Base-by-base conservation (phyloP, 768 basidiomycete species). In the Kwoniella sp. region DNA sequence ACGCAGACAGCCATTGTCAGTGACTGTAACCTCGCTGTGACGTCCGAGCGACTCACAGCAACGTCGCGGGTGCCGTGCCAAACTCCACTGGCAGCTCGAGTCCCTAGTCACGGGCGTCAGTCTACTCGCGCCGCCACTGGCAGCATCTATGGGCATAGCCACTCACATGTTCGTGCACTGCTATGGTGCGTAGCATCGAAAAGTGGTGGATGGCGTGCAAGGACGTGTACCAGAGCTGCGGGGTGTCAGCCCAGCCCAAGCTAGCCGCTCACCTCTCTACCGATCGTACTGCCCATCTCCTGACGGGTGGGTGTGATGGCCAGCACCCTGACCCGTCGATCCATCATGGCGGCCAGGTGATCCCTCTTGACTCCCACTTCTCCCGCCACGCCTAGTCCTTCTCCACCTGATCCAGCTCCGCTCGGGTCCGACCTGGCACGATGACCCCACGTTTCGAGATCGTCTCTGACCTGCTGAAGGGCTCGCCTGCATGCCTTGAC, bases 141-240 rank as follows among this genome's bases (percentile, higher is more conserved):
- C n/a, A n/a, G n/a, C n/a, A n/a, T n/a, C n/a, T n/a, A n/a, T n/a
- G n/a, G 19, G 37, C 17, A 6, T 5, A 3, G 4, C n/a, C 19
- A 65, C 63, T 43, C 32, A 62, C 63, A 12, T 63, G 54, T 37
- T 70, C 68, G 46, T 70, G 65, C 15, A 70, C 68, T 11, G 68
- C 68, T 40, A 70, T 67, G 8, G 65, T 70, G 20, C 68, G 34
- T 17, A 70, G 41, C 68, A 70, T 70, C n/a, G 65, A 64, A 47
- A 67, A 70, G 38, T 70, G 68, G 37, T 70, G 68, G 8, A 70
- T 70, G 6, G 68, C 68, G 40, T 70, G 68, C 11, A 67, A 34
- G n/a, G 65, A 57, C 46, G 58, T 60, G 47, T 67, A 70, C 68
- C 68, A 70, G 9, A 70, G 55, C 67, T 69, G 27, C 31, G 41